Percentiles rank a stretch among this genome's conserved stretches.
phyloP scores from a whole-genome alignment of 805 yeast genomes.

The Metschnikowia lachancei region DNA sequence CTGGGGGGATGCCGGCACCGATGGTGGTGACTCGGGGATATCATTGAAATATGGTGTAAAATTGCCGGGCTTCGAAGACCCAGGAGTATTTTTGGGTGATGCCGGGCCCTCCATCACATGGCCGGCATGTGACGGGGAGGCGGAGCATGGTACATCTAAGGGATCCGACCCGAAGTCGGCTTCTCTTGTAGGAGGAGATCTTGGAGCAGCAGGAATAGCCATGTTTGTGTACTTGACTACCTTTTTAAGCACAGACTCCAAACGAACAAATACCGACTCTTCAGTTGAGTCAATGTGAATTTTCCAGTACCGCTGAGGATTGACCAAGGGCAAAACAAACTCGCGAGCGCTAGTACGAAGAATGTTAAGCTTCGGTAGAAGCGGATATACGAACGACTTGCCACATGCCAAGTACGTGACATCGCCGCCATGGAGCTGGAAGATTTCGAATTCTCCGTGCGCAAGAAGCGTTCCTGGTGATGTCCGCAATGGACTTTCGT shows the following conservation, averaged over 20 bases:
- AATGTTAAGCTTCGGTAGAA: slow-evolving; percentile 61
- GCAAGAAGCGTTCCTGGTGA: slow-evolving; percentile 50
- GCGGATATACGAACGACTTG: slow-evolving; percentile 65
- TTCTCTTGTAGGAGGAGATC: neutral
- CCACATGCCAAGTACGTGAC: slow-evolving; percentile 68
- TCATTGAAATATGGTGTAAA: slow-evolving; percentile 23
- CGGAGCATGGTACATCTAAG: too few species aligned
- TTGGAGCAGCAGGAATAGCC: slow-evolving; percentile 13
- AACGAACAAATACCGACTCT: slow-evolving; percentile 21
- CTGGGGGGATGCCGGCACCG: slow-evolving; percentile 41
- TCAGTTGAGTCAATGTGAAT: slow-evolving; percentile 39
- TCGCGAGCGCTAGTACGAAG: slow-evolving; percentile 47
- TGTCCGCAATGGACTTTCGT: slow-evolving; percentile 15
- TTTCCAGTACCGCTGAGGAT: slow-evolving; percentile 77
- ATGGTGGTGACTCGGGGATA: slow-evolving; percentile 45
- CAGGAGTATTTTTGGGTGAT: neutral
- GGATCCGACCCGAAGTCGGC: too few species aligned
- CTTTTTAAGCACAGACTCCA: slow-evolving; percentile 38
- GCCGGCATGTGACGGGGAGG: slow-evolving; percentile 10
- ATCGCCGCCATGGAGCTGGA: slow-evolving; percentile 54
- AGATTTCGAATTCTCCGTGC: slow-evolving; percentile 58
- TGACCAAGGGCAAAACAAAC: slow-evolving; percentile 63
- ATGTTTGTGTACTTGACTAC: slow-evolving; percentile 45
- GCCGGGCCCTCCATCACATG: slow-evolving; percentile 5
- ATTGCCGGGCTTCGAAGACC: neutral